Evolutionary conservation across 139 green algal species (phyloP), one percentile per base, ranked within the genome.

Genomic region (Chlorella sp.): DNA sequence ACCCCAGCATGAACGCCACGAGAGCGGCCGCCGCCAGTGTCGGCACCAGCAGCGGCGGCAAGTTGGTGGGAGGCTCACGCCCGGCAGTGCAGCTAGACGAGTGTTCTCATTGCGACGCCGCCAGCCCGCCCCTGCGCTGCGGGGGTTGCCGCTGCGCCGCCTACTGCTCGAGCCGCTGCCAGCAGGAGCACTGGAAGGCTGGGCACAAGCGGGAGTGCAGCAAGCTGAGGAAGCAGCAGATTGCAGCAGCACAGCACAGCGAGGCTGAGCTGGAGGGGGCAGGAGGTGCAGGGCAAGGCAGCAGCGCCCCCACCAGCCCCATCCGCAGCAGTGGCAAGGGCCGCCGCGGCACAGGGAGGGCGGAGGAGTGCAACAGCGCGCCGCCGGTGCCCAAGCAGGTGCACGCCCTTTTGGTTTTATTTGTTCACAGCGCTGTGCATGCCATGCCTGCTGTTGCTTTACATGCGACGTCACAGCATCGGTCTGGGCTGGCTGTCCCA

Each of bases 141-240:
- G 32, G 28, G 0, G 84, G 66, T 0, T 88, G 84, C 39, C n/a
- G 39, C 28, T n/a, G 15, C 26, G 68, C 57, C 0, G 64, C 66
- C 37, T 88, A 81, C 84, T 88, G 84, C 84, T 81, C 68, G 2
- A 48, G 39, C 12, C 18, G 66, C n/a, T 93, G 91, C 83, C 91
- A 93, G 82, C 85, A 90, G 83, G 42, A 60, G 7, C 42, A 92
- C 48, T 93, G 91, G 91, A 64, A 75, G 53, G 81, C 37, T 5
- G 89, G 89, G 39, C 91, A 93, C 86, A 93, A 92, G 78, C 42
- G 21, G 14, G 82, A 81, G 14, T 93, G 91, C 91, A 92, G 87
- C 80, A 69, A 92, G 68, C 83, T 93, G 77, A 61, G 76, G 21
- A 85, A 89, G 36, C 64, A 61, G 61, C 64, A 37, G 36, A 19